phyloP scores from a whole-genome alignment of 805 yeast genomes.

The Millerago galiae region DNA sequence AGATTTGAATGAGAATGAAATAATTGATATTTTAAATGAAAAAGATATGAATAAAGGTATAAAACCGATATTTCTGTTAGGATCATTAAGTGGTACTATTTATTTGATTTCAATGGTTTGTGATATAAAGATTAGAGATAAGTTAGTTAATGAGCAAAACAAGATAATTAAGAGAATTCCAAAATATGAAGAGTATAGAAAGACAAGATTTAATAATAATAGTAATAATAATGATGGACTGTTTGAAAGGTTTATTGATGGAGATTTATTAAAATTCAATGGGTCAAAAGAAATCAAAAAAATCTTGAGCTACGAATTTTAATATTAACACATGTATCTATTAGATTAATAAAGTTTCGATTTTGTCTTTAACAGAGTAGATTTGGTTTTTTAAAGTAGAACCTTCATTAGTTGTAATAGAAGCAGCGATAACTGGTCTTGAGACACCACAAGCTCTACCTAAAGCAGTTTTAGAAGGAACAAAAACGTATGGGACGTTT shows the following conservation, averaged over 20 bases:
- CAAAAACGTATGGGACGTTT: slow-evolving; percentile 98
- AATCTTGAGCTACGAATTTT: slow-evolving; percentile 4
- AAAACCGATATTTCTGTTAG: slow-evolving; percentile 19
- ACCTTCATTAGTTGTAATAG: slow-evolving; percentile 97
- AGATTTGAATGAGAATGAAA: neutral
- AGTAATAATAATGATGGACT: too few species aligned
- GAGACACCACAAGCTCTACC: slow-evolving; percentile 99
- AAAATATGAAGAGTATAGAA: slow-evolving; percentile 3
- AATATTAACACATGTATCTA: neutral
- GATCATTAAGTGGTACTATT: slow-evolving; percentile 22
- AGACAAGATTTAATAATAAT: slow-evolving; percentile 1
- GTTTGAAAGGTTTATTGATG: slow-evolving; percentile 12
- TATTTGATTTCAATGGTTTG: slow-evolving; percentile 17
- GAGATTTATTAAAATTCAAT: slow-evolving; percentile 10
- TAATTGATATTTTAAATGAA: slow-evolving; percentile 1
- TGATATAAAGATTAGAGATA: slow-evolving; percentile 1
- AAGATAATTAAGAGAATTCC: neutral
- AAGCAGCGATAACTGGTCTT: slow-evolving; percentile 98
- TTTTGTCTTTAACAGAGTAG: slow-evolving; percentile 96
- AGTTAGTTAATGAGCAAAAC: slow-evolving; percentile 1
- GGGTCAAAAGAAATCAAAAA: slow-evolving; percentile 7
- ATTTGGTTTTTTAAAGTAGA: slow-evolving; percentile 96
- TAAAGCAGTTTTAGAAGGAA: slow-evolving; percentile 95
- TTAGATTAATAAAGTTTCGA: slow-evolving; percentile 92
- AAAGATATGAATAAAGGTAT: neutral